Evolutionary conservation across 1,284 basidiomycete genomes (phyloP), one percentile per base, ranked within the genome.

Genomic region (Tetrapyrgos nigripes): DNA sequence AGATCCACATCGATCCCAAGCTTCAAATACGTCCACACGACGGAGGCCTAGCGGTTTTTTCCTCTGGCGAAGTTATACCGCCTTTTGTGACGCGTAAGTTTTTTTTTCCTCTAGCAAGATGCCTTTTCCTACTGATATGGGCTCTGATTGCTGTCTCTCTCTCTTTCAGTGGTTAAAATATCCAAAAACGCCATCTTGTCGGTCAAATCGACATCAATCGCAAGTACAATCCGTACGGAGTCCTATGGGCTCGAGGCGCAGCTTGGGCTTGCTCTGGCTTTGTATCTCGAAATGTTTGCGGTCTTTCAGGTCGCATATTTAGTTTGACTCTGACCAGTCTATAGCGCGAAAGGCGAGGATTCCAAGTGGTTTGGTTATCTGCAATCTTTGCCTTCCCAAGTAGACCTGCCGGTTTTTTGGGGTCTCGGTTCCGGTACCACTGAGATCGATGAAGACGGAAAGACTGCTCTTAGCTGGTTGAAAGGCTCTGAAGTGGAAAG

Each of bases 361-460:
- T 92, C 91, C 4, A 75, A 75, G 52, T 93, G 89, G 89, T 77
- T 72, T 64, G 84, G 82, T 43, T 93, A 93, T 72, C 66, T 93
- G 13, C 82, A 86, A 64, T 87, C 87, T 13, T 76, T 93, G 6
- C 87, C 89, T 8, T 61, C 58, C 51, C 69, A 73, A 43, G 81
- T 87, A 21, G 82, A 85, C 51, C 78, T 92, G 44, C 88, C 88
- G 40, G 64, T 87, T 26, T 83, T 92, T 63, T 93, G 91, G 91
- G 75, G 72, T 3, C 31, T 45, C 40, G 48, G 62, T 53, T 66
- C 66, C 31, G 55, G 59, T 47, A 66, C 75, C 53, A 60, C 59
- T 33, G 54, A 64, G 27, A 27, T 37, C 48, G 19, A 61, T 31
- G 55, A 69, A 37, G 82, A 86, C 63, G 73, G 68, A 51, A 59